Evolutionary conservation across 2,329 filamentous ascomycete genomes (phyloP).

Genomic region (Sporothrix inflata): DNA sequence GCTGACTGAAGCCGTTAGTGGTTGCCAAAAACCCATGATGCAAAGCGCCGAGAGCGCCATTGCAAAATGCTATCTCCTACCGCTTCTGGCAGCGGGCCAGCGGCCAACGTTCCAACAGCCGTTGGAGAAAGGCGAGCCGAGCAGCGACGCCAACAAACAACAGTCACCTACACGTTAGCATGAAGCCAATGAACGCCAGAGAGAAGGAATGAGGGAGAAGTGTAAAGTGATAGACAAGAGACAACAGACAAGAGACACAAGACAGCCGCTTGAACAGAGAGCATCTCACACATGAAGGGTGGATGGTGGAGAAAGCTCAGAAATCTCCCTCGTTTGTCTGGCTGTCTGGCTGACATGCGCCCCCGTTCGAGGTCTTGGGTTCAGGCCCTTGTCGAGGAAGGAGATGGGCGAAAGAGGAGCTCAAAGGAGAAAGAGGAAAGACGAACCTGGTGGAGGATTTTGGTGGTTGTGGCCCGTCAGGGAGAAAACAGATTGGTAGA

Average conservation of each 20-base stretch:
- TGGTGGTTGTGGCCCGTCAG: not conserved
- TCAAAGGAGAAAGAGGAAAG: not conserved
- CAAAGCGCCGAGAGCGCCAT: not conserved
- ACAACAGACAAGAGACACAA: not conserved
- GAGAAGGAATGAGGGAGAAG: not conserved
- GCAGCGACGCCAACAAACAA: no score
- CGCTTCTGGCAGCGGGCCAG: no score
- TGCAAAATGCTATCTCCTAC: not conserved
- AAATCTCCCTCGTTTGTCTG: not conserved
- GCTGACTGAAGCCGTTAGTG: constrained; percentile 1
- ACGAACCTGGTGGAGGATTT: not conserved
- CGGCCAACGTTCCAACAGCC: no score
- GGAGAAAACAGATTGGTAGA: constrained; percentile 1
- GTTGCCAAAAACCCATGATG: not conserved
- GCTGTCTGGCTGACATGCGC: no score
- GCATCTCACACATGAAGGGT: not conserved
- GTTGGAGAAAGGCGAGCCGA: no score
- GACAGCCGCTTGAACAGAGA: not conserved
- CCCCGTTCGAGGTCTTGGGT: not conserved
- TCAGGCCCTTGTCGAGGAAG: no score
- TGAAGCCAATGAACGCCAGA: not conserved
- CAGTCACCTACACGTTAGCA: not conserved
- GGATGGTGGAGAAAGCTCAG: not conserved
- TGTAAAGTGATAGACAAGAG: not conserved
- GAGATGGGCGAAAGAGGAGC: no score